Evolutionary conservation across 192 early-diverging fungal genomes (phyloP), one percentile per base, ranked within the genome.

Genomic region (Coemansia sp.): DNA sequence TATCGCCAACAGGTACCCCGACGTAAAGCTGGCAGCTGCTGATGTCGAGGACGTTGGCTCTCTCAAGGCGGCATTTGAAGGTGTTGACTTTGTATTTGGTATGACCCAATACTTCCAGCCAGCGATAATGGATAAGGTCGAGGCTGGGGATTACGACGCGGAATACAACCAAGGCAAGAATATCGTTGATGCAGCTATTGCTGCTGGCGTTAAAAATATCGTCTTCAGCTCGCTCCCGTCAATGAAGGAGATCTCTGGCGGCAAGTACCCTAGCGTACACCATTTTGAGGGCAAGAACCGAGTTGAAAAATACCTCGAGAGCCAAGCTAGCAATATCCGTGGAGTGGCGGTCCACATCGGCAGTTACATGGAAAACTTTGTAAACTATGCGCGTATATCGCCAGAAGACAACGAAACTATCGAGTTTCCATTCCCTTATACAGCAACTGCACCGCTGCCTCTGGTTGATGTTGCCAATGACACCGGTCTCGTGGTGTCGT

Each of bases 261-360:
- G 71, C 48, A 36, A 67, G 54, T 57, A 62, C 11, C 61, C 54
- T n/a, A 46, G 25, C 52, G 65, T 73, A 10, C 53, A 45, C 20
- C 65, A 63, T 19, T 67, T 67, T 32, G 71, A 73, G 20, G 65
- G 60, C 64, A 73, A 73, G 46, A 57, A 62, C 61, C 59, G 35
- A 60, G 62, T 56, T 42, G 64, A 73, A 14, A 11, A 53, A 19
- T 63, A 63, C 23, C 41, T 63, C 33, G 11, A 22, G 3, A 63
- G 62, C 36, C 53, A 53, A n/a, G 17, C 49, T 23, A 36, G 20
- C 46, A 34, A 23, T 13, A 54, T 63, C 38, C 17, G 50, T 35
- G 49, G 49, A 2, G 46, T 34, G 4, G 34, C 49, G 9, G 36
- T 63, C 9, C 49, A 63, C 10, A 9, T 53, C 8, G 62, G 62